Base-by-base conservation (phyloP, 164 flowering plant genomes). In the grape (Vitis vinifera) region DNA sequence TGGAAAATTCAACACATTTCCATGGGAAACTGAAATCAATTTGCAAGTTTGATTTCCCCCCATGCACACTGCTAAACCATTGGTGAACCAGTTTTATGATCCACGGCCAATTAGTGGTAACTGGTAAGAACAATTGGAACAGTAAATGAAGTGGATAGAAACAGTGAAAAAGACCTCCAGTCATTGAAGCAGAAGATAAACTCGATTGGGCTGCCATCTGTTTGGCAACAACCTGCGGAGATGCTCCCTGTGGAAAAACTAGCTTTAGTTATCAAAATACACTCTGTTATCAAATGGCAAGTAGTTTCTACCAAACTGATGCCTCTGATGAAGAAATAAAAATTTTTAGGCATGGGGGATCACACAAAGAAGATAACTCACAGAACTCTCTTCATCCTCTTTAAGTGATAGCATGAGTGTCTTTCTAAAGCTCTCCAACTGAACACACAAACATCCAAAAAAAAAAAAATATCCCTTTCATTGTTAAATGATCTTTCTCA, bases 381-480 rank as follows among this genome's bases (percentile, higher is more conserved):
- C 97, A 53, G 91, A 69, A 62, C 55, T 76, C 0, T 87, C 91
- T 2, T 89, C 97, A 58, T 92, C 98, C 67, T 92, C 98, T 79
- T 87, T 87, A 44, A 94, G 95, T 53, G 98, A 94, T 61, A 71
- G 86, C 95, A 92, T 85, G 44, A 92, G 92, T 11, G 97, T 91
- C 85, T 86, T 92, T 55, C 82, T 87, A 79, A 94, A 94, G 4
- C 79, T 77, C 74, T 92, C 98, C 88, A 92, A 74, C 98, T 92
- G 87, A 76, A 79, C 30, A 70, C 66, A 56, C 31, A 53, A n/a
- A 62, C 19, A 37, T 37, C 11, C 51, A 58, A 47, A 78, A 15
- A 13, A 10, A 12, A 53, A 65, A 8, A 52, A 15, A 50, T 8
- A 13, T 37, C 51, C 15, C 9, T 56, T 56, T 56, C 11, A n/a